phyloP scores from a whole-genome alignment of 495 filamentous ascomycete species.

The Geopyxis carbonaria region DNA sequence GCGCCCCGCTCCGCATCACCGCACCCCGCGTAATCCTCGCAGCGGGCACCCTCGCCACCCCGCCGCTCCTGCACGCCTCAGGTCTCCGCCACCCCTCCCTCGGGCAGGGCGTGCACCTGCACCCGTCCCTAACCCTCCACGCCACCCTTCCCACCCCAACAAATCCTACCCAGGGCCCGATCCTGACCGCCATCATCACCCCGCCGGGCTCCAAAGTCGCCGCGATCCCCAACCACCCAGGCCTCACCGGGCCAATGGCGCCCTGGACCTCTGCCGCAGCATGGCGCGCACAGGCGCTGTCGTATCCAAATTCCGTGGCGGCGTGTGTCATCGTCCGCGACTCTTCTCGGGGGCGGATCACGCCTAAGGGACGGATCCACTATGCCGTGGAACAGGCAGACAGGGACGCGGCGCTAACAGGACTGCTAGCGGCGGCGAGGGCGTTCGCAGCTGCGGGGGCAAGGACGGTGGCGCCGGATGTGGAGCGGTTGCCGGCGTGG shows the following conservation, averaged over 20 bases:
- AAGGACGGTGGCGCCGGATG: constrained; percentile 54
- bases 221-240: constrained; percentile 39
- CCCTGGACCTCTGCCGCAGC: constrained; percentile 5
- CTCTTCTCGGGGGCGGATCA: too few species aligned
- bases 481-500: too few species aligned
- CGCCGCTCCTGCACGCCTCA: constrained; percentile 61
- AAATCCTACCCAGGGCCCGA: too few species aligned
- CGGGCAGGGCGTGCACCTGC: constrained; percentile 66
- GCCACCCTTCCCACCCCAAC: too few species aligned
- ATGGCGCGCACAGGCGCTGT: constrained; percentile 47
- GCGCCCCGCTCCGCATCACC: too few species aligned
- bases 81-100: constrained; percentile 61
- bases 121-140: constrained; percentile 59
- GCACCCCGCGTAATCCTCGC: constrained; percentile 48
- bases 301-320: constrained; percentile 37
- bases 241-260: neutral
- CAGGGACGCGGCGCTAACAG: too few species aligned
- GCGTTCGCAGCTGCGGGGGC: constrained; percentile 64
- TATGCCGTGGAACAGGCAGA: too few species aligned
- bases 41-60: constrained; percentile 54
- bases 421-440: constrained; percentile 51
- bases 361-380: too few species aligned
- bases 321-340: constrained; percentile 60
- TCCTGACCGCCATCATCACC: constrained; percentile 60
- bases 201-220: constrained; percentile 72